Evolutionary conservation across 2,329 filamentous ascomycete genomes (phyloP), one percentile per base, ranked within the genome.

Genomic region (Exophiala oligosperma): DNA sequence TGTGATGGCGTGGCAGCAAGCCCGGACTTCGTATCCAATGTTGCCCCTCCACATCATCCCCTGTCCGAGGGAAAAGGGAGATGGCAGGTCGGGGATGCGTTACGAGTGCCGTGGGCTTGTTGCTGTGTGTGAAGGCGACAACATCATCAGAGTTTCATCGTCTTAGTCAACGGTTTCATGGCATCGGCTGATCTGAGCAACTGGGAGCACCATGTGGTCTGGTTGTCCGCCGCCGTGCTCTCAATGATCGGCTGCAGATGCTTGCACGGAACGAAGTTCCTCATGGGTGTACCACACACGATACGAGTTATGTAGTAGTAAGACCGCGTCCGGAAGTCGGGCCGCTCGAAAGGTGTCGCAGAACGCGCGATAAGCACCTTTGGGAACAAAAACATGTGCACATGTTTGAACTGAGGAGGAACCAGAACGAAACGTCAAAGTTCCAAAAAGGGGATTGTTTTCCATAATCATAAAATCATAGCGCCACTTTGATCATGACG

Each of bases 401-500:
- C 38, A 41, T 41, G 38, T 41, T 17, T 37, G 35, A 17, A 35
- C 17, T 7, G 38, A 17, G 5, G 38, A 41, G 21, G 17, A 17
- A 17, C 17, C 17, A 17, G 17, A 17, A 21, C 6, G 38, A 23
- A 47, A 54, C 41, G 23, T n/a, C n/a, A 44, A 17, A 35, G 28
- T 54, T 37, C 52, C 52, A 4, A 54, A 54, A 54, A 54, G 26
- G 52, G 52, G 52, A 54, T 29, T 54, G 23, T 46, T 48, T 44
- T 54, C 52, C 52, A 44, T 48, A 14, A 23, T 41, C 21, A 23
- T 23, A 17, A 7, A 7, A 4, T 14, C 38, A 17, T 6, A 9
- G 38, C 38, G 38, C 38, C 38, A 41, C 38, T 41, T 17, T 41
- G 38, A 41, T 21, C 14, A 41, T 41, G 38, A 41, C 38, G 38